Conservation (phyloP, 305 asterid genomes). For the Euphrasia arctica region DNA sequence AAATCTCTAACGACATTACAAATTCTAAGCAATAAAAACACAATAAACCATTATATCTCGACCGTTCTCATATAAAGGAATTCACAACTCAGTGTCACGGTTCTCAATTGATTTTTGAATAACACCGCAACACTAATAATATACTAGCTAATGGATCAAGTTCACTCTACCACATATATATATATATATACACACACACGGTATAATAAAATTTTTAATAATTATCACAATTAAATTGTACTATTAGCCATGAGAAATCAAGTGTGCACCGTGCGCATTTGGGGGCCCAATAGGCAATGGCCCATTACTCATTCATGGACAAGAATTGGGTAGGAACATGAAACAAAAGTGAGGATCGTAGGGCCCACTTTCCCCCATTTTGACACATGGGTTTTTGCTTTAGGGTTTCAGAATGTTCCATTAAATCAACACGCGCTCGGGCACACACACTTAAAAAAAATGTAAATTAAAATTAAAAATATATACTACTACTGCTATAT, state of each 20-base stretch:
- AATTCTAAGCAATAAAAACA: too few species aligned
- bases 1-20: too few species aligned
- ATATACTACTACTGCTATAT: neutral
- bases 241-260: slow-evolving; percentile 25
- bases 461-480: neutral
- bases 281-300: slow-evolving; percentile 28
- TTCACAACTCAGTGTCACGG: too few species aligned
- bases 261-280: slow-evolving; percentile 48
- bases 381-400: slow-evolving; percentile 31
- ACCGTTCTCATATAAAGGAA: too few species aligned
- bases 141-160: too few species aligned
- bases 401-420: slow-evolving; percentile 23
- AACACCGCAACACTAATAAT: too few species aligned
- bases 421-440: slow-evolving; percentile 1
- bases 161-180: too few species aligned
- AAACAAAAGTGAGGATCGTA: slow-evolving; percentile 23
- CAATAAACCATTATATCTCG: too few species aligned
- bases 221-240: slow-evolving; percentile 20
- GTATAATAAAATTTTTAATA: neutral
- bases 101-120: too few species aligned
- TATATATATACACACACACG: too few species aligned
- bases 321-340: slow-evolving; percentile 26
- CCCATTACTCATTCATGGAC: slow-evolving; percentile 23
- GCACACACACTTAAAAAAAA: slow-evolving; percentile 24
- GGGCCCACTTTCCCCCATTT: slow-evolving; percentile 40